These are phyloP conservation scores for Wickerhamomyces canadensis DNA, from an alignment of 805 yeast genomes.

Conservation along the genomic window DNA sequence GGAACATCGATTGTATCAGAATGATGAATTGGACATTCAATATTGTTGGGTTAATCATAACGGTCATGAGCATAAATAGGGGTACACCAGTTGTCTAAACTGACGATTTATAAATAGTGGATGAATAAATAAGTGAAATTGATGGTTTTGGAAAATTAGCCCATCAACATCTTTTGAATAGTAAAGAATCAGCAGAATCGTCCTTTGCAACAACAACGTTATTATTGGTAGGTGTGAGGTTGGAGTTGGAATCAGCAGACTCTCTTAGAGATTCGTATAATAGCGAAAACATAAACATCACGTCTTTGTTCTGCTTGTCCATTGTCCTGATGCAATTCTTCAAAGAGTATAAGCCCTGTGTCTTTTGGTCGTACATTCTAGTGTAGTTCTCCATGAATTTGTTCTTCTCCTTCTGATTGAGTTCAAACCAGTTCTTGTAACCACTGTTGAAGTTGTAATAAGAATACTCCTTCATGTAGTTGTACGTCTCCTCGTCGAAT, in stretches of 20 bases:
- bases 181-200: constrained; percentile 2
- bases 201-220: constrained; percentile 8
- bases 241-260: constrained; percentile 10
- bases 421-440: constrained; percentile 11
- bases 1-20: neutral
- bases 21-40: too few relatives aligned
- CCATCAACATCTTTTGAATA: constrained; percentile 4
- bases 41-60: too few relatives aligned
- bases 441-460: constrained; percentile 7
- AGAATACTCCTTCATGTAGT: constrained; percentile 9
- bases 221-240: too few relatives aligned
- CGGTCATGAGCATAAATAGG: constrained; percentile 1
- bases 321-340: constrained; percentile 3
- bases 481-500: neutral
- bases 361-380: constrained; percentile 5
- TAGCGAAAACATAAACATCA: constrained; percentile 8
- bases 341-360: constrained; percentile 3
- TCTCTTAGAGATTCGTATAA: constrained; percentile 8
- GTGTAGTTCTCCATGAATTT: constrained; percentile 7
- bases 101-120: neutral
- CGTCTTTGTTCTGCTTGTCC: constrained; percentile 12
- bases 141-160: too few relatives aligned
- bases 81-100: neutral
- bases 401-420: constrained; percentile 6
- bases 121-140: neutral